phyloP scores from a whole-genome alignment of 345 rosid species.

The Raphanus sativus region DNA sequence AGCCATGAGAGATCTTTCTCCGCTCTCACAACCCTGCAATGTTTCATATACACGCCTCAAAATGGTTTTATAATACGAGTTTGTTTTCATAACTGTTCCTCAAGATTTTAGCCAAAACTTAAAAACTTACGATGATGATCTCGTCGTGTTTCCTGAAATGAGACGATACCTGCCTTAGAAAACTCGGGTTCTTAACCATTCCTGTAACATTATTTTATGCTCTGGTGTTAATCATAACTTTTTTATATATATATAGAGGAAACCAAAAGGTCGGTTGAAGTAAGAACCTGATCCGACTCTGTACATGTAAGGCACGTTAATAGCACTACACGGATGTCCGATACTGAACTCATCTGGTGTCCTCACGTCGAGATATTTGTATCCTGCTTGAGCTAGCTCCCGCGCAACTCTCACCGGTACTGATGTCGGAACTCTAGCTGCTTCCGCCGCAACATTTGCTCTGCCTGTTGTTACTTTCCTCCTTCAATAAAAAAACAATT shows the following conservation, averaged over 20 bases:
- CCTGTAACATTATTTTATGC: constrained; percentile 43
- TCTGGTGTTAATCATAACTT: background rate
- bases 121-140: constrained; percentile 63
- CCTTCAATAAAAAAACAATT: constrained; percentile 10
- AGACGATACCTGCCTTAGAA: constrained; percentile 58
- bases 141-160: constrained; percentile 73
- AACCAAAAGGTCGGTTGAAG: background rate
- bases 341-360: constrained; percentile 81
- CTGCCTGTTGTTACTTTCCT: constrained; percentile 27
- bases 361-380: constrained; percentile 69
- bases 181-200: constrained; percentile 63
- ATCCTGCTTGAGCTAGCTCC: constrained; percentile 87
- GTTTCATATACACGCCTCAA: background rate
- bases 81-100: background rate
- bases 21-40: constrained; percentile 74
- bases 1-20: constrained; percentile 75
- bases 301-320: constrained; percentile 82
- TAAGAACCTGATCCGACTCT: constrained; percentile 72
- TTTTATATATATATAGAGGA: background rate
- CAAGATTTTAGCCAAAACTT: background rate
- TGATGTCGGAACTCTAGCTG: constrained; percentile 61
- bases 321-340: constrained; percentile 75
- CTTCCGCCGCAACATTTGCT: constrained; percentile 40
- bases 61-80: background rate
- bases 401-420: constrained; percentile 89